Percentiles rank a stretch among this genome's conserved stretches.
Evolutionary conservation across 208 protist species (phyloP).

Genomic region (Acanthamoeba castellanii): DNA sequence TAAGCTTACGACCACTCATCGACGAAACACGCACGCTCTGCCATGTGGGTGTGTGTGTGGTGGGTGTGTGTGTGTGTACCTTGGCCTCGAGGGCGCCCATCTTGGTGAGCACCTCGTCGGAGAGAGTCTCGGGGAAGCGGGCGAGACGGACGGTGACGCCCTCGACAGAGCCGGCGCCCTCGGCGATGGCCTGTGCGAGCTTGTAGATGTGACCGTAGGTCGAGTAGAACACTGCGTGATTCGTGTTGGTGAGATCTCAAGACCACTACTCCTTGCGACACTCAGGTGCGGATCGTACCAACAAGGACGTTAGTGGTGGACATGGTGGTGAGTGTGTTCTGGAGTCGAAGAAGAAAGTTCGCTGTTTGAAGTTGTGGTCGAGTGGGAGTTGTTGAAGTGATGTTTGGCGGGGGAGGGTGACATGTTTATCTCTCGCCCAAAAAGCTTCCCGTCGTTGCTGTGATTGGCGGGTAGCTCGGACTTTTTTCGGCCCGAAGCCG

Average conservation of each 20-base stretch:
- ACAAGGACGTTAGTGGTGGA: not conserved
- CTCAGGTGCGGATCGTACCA: not conserved
- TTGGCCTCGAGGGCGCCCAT: slow-evolving; percentile 77
- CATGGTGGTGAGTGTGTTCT: not conserved
- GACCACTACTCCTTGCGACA: too few relatives aligned
- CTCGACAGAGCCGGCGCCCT: slow-evolving; percentile 72
- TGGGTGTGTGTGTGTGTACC: not conserved
- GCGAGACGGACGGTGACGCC: slow-evolving; percentile 72
- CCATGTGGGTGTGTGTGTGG: too few relatives aligned
- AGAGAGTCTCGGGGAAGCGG: slow-evolving; percentile 77
- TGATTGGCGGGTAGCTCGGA: too few relatives aligned
- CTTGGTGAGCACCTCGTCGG: slow-evolving; percentile 77
- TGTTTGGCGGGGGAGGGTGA: too few relatives aligned
- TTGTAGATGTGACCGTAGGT: slow-evolving; percentile 80
- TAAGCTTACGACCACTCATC: not conserved
- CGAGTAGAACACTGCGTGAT: slow-evolving; percentile 80
- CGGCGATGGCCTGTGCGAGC: slow-evolving; percentile 80
- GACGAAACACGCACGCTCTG: not conserved
- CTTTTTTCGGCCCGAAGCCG: too few relatives aligned
- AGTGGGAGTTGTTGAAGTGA: too few relatives aligned
- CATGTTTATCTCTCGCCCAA: too few relatives aligned
- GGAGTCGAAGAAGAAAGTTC: too few relatives aligned
- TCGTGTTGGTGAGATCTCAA: too few relatives aligned
- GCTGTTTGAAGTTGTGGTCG: too few relatives aligned
- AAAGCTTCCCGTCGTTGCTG: too few relatives aligned